These are phyloP conservation scores for Metschnikowia arizonensis DNA, from an alignment of 805 yeast genomes.

Conservation along the genomic window DNA sequence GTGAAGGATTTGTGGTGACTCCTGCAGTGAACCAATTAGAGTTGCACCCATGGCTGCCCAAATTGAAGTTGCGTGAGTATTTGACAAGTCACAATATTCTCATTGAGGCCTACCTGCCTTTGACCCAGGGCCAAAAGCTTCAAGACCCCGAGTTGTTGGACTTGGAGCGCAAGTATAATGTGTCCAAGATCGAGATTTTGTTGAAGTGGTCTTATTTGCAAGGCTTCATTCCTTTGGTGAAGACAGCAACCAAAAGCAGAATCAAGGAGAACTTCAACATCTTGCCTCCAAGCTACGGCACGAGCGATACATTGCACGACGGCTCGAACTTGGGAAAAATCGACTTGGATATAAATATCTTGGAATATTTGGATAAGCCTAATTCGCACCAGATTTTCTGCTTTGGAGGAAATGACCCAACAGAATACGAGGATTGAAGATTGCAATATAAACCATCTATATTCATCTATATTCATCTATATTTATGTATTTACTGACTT, in stretches of 20 bases:
- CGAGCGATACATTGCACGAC: constrained; percentile 24
- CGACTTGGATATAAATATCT: constrained; percentile 36
- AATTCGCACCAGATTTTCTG: constrained; percentile 32
- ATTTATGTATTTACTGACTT: too few species aligned
- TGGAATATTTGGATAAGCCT: constrained; percentile 33
- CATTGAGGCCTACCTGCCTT: constrained; percentile 78
- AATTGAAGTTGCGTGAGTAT: constrained; percentile 57
- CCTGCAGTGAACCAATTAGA: constrained; percentile 82
- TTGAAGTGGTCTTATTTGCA: constrained; percentile 71
- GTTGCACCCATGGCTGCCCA: constrained; percentile 78
- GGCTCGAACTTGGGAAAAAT: constrained; percentile 32
- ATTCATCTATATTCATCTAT: too few species aligned
- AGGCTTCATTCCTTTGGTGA: constrained; percentile 69
- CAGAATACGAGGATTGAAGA: constrained; percentile 12
- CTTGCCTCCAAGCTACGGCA: constrained; percentile 28
- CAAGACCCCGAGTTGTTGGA: constrained; percentile 49
- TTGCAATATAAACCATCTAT: too few species aligned
- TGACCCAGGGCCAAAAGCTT: constrained; percentile 58
- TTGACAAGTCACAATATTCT: constrained; percentile 52
- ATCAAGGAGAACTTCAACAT: constrained; percentile 54
- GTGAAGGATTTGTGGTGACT: constrained; percentile 45
- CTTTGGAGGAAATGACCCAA: constrained; percentile 34
- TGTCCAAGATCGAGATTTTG: constrained; percentile 58
- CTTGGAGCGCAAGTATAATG: constrained; percentile 47
- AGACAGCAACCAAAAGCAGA: constrained; percentile 53